phyloP scores from a whole-genome alignment of 1,139 yeast species.

The Lodderomyces margitis region DNA sequence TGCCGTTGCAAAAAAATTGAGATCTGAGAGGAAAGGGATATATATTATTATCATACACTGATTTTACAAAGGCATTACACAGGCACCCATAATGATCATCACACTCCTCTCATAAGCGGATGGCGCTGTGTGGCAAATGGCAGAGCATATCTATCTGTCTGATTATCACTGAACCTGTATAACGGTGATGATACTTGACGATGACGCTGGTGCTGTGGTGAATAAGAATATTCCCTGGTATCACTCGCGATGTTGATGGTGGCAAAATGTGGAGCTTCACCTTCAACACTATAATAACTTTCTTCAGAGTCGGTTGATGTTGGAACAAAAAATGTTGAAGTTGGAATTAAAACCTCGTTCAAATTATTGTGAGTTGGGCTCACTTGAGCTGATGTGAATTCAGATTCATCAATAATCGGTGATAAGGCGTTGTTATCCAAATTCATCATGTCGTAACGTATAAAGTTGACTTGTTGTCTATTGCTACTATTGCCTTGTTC shows the following conservation, averaged over 20 bases:
- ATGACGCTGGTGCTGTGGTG: background rate
- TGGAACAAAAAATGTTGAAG: constrained; percentile 7
- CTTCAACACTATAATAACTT: constrained; percentile 11
- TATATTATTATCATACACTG: background rate
- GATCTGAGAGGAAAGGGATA: background rate
- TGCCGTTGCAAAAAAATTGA: background rate
- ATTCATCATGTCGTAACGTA: constrained; percentile 15
- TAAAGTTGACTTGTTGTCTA: constrained; percentile 8
- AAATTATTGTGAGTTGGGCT: background rate
- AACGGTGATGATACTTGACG: constrained; percentile 1
- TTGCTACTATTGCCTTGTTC: background rate
- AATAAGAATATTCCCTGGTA: background rate
- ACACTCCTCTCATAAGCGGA: background rate
- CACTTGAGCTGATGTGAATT: constrained; percentile 4
- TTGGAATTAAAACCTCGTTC: constrained; percentile 6
- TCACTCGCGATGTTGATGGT: background rate
- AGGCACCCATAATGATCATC: too few relatives aligned
- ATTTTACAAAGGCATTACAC: background rate
- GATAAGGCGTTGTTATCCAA: constrained; percentile 11
- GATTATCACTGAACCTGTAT: background rate
- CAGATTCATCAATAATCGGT: constrained; percentile 9
- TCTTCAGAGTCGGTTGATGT: constrained; percentile 11
- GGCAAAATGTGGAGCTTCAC: background rate
- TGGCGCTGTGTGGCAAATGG: background rate
- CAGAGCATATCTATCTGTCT: background rate